phyloP scores from a whole-genome alignment of 225 moss, liverwort and hornwort species.

The Asterella californica region DNA sequence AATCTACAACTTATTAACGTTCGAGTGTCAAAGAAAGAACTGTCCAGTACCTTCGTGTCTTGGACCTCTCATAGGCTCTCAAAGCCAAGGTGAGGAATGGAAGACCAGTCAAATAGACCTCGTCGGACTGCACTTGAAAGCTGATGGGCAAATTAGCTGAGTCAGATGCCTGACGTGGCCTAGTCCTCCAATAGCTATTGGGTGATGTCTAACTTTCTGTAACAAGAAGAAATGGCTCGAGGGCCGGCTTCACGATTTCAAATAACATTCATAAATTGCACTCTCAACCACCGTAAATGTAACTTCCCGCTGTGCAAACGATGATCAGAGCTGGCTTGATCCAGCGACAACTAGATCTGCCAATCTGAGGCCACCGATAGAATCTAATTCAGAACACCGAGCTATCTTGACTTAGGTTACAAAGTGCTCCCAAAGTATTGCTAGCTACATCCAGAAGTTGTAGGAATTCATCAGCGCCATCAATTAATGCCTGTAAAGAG shows the following conservation, averaged over 20 bases:
- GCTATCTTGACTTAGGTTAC: slow-evolving; percentile 60
- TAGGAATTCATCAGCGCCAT: slow-evolving; percentile 95
- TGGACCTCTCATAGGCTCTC: too few species aligned
- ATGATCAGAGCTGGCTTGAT: background rate
- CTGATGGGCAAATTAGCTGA: background rate
- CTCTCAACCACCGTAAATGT: background rate
- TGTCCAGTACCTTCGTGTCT: background rate
- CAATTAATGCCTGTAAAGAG: slow-evolving; percentile 46
- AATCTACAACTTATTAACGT: background rate
- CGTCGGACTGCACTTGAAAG: background rate
- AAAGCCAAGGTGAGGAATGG: background rate
- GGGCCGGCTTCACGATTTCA: background rate
- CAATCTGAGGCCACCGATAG: background rate
- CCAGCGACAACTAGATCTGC: too few species aligned
- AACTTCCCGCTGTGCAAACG: background rate
- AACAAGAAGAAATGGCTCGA: background rate
- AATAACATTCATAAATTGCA: background rate
- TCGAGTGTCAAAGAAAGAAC: background rate
- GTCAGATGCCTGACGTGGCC: background rate
- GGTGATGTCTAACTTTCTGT: background rate
- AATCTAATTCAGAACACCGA: background rate
- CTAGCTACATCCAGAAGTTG: slow-evolving; percentile 91
- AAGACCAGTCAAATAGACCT: too few species aligned
- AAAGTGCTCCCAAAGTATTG: slow-evolving; percentile 83
- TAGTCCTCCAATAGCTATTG: background rate